Evolutionary conservation across 148 eudicot species (phyloP), one percentile per base, ranked within the genome.

Genomic region (Pharnaceum exiguum): DNA sequence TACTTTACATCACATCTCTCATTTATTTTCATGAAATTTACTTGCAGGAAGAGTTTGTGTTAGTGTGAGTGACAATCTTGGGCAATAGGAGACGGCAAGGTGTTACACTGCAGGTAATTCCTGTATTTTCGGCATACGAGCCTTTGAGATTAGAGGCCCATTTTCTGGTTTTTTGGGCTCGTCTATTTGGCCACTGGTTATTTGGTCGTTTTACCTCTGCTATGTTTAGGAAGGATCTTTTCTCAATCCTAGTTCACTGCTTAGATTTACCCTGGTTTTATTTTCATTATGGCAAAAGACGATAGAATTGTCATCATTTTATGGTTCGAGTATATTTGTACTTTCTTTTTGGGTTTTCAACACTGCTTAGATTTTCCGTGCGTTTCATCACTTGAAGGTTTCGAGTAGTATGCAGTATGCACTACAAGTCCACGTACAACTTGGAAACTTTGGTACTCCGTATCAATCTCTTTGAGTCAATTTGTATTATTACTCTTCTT

Each of bases 161-260:
- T 46, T 26, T 43, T 13, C 55, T 44, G 73, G 63, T 56, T 30
- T 42, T 4, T 51, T 46, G 64, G 64, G 57, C 50, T 67, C 46
- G 51, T 15, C 1, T 29, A 30, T 25, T 23, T 51, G 28, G 9
- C 68, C 60, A 64, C 17, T 30, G 45, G 68, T 9, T 43, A 23
- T 42, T 19, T 5, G 23, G 22, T 10, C 28, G 10, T 13, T 47
- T 9, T n/a, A 1, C 19, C 25, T 18, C 16, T 47, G 31, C 51
- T 67, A 60, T 30, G 38, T 59, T 67, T 37, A 65, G 71, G 37
- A 2, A 51, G 71, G 45, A 68, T 68, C 71, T 68, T 59, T 68
- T 68, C 46, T 32, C 71, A 59, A 68, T 60, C 71, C 52, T 5
- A 13, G 2, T 33, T 59, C 42, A 31, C 24, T 43, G 38, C 37